Conservation (phyloP, 106 monocot species). For the Ottelia alismoides region DNA sequence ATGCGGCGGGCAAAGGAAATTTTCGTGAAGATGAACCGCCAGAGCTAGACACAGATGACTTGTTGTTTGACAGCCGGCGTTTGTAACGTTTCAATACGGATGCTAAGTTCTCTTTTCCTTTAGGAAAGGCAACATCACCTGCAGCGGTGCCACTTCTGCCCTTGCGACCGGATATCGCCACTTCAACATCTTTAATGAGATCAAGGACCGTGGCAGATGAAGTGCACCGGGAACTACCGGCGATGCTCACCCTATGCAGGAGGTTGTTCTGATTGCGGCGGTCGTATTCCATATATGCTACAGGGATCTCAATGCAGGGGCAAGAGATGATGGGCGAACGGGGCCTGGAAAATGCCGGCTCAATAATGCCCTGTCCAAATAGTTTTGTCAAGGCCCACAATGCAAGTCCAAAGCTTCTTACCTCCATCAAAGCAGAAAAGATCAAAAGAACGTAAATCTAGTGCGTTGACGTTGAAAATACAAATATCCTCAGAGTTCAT, state of each 20-base stretch:
- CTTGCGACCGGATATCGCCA: slow-evolving; percentile 52
- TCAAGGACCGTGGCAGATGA: slow-evolving; percentile 38
- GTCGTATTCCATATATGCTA: slow-evolving; percentile 5
- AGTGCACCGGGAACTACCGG: slow-evolving; percentile 20
- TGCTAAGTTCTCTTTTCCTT: slow-evolving; percentile 82
- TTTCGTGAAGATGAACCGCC: slow-evolving; percentile 12
- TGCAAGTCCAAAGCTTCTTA: too few species aligned
- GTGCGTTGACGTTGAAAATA: too few species aligned
- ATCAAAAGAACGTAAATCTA: too few species aligned
- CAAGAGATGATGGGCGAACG: slow-evolving; percentile 27
- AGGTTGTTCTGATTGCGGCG: slow-evolving; percentile 6
- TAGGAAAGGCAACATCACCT: slow-evolving; percentile 86
- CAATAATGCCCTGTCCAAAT: slow-evolving; percentile 47
- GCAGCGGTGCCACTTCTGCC: slow-evolving; percentile 84
- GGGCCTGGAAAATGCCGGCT: slow-evolving; percentile 52
- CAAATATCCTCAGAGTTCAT: too few species aligned
- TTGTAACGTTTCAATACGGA: slow-evolving; percentile 85
- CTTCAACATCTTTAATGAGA: slow-evolving; percentile 69
- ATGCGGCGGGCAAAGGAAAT: slow-evolving; percentile 4
- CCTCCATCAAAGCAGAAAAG: too few species aligned
- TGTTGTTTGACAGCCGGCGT: slow-evolving; percentile 45
- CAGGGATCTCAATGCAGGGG: slow-evolving; percentile 31
- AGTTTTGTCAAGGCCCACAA: too few species aligned
- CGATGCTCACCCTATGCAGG: neutral
- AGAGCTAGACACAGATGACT: slow-evolving; percentile 15